These are phyloP conservation scores for Fusarium redolens DNA, from an alignment of 2,329 filamentous ascomycete species.

Conservation along the genomic window DNA sequence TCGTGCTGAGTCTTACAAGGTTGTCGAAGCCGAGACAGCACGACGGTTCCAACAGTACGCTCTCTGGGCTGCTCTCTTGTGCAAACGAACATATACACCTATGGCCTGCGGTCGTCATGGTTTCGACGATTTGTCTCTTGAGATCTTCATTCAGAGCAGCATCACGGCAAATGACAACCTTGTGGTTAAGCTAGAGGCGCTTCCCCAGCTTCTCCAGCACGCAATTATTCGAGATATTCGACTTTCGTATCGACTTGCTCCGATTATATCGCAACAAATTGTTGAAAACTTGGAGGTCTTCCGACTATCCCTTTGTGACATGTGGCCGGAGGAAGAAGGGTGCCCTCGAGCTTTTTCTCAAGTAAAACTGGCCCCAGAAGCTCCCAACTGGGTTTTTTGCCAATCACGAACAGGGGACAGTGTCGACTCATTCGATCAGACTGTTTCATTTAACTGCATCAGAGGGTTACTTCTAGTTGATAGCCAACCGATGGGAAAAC, in stretches of 20 bases:
- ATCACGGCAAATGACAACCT: constrained; percentile 42
- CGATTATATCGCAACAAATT: constrained; percentile 18
- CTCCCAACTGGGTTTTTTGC: constrained; percentile 31
- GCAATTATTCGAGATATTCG: constrained; percentile 40
- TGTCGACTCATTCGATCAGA: constrained; percentile 13
- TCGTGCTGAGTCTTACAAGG: constrained; percentile 56
- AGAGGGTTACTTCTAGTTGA: constrained; percentile 50
- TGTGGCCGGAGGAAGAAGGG: constrained; percentile 38
- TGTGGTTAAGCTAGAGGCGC: constrained; percentile 35
- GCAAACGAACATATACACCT: constrained; percentile 53
- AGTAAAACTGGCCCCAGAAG: neutral
- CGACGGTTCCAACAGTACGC: constrained; percentile 55
- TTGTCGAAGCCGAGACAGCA: constrained; percentile 52
- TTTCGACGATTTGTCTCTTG: constrained; percentile 22
- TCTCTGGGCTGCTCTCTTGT: constrained; percentile 67
- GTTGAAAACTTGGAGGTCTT: constrained; percentile 22
- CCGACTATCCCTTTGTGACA: constrained; percentile 28
- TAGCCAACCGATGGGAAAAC: constrained; percentile 52
- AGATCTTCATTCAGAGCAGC: constrained; percentile 39
- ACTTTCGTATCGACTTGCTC: constrained; percentile 30
- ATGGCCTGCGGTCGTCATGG: neutral
- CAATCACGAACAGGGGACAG: constrained; percentile 6
- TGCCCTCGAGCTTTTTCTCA: constrained; percentile 18
- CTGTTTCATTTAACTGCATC: constrained; percentile 49
- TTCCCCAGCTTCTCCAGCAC: constrained; percentile 30